These are phyloP conservation scores for Eutypella sp. DNA, from an alignment of 2,329 filamentous ascomycete species.

Conservation along the genomic window DNA sequence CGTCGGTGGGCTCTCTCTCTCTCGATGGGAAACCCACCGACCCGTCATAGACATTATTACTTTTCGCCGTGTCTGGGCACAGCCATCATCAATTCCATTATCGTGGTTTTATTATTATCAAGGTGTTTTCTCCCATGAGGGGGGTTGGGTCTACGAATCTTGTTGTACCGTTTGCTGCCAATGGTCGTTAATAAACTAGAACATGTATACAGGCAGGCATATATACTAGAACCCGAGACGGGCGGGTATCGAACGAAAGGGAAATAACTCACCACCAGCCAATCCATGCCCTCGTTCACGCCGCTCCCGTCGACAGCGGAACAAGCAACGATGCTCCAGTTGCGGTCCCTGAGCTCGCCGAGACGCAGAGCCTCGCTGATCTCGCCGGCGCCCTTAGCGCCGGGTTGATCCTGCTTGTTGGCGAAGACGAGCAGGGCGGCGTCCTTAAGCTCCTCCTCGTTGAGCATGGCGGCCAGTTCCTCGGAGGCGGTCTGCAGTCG, in stretches of 20 bases:
- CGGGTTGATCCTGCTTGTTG: constrained; percentile 98
- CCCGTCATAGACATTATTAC: too few species aligned
- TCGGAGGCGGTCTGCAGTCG: constrained; percentile 87
- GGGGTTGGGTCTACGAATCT: too few species aligned
- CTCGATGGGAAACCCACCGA: too few species aligned
- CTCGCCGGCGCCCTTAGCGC: constrained; percentile 91
- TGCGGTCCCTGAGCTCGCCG: constrained; percentile 87
- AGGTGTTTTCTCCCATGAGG: too few species aligned
- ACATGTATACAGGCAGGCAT: neutral
- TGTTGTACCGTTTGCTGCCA: neutral
- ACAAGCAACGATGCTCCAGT: constrained; percentile 99
- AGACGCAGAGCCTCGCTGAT: constrained; percentile 90
- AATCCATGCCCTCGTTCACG: constrained; percentile 97
- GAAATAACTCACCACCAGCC: constrained; percentile 70
- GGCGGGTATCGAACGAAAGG: neutral
- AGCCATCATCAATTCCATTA: too few species aligned
- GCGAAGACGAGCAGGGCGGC: constrained; percentile 91
- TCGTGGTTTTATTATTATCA: too few species aligned
- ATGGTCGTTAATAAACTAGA: neutral
- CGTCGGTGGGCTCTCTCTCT: too few species aligned
- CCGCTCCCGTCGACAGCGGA: constrained; percentile 93
- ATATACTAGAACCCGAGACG: neutral
- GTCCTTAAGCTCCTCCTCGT: constrained; percentile 93
- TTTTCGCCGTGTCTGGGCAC: too few species aligned
- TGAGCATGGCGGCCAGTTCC: constrained; percentile 90